phyloP scores from a whole-genome alignment of 1,139 yeast species.

The Blastobotrys illinoisensis region DNA sequence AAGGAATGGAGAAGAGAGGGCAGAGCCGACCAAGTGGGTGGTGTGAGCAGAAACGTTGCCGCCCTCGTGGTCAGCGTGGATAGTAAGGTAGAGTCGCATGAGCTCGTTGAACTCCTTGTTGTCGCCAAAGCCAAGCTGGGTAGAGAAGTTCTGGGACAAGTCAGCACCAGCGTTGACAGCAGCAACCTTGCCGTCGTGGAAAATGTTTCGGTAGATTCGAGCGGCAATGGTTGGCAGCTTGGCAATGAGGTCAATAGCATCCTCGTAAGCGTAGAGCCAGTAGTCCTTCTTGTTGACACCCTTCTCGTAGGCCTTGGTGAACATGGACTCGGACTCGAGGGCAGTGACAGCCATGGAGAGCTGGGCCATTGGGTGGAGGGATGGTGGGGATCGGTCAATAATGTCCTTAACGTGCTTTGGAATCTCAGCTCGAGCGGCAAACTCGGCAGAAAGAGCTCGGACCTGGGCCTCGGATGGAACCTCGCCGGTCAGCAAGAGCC shows the following conservation, averaged over 20 bases:
- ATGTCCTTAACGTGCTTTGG: slow-evolving; percentile 51
- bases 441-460: slow-evolving; percentile 47
- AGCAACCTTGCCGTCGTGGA: slow-evolving; percentile 77
- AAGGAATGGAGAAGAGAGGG: slow-evolving; percentile 87
- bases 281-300: slow-evolving; percentile 63
- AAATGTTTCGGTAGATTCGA: slow-evolving; percentile 60
- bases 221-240: slow-evolving; percentile 64
- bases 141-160: slow-evolving; percentile 90
- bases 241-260: slow-evolving; percentile 57
- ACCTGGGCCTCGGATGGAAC: slow-evolving; percentile 54
- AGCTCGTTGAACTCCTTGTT: slow-evolving; percentile 80
- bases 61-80: slow-evolving; percentile 98
- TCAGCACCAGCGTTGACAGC: slow-evolving; percentile 68
- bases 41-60: slow-evolving; percentile 98
- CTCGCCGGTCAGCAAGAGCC: slow-evolving; percentile 60
- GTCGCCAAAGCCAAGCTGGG: slow-evolving; percentile 76
- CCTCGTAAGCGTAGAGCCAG: slow-evolving; percentile 66
- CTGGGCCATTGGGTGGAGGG: slow-evolving; percentile 68
- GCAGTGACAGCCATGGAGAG: slow-evolving; percentile 62
- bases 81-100: slow-evolving; percentile 90
- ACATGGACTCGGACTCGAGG: slow-evolving; percentile 58
- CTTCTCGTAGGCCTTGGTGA: slow-evolving; percentile 57
- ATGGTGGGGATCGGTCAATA: slow-evolving; percentile 50
- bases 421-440: slow-evolving; percentile 52
- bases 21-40: slow-evolving; percentile 94